phyloP scores from a whole-genome alignment of 1,139 yeast genomes.

The Scheffersomyces titani region DNA sequence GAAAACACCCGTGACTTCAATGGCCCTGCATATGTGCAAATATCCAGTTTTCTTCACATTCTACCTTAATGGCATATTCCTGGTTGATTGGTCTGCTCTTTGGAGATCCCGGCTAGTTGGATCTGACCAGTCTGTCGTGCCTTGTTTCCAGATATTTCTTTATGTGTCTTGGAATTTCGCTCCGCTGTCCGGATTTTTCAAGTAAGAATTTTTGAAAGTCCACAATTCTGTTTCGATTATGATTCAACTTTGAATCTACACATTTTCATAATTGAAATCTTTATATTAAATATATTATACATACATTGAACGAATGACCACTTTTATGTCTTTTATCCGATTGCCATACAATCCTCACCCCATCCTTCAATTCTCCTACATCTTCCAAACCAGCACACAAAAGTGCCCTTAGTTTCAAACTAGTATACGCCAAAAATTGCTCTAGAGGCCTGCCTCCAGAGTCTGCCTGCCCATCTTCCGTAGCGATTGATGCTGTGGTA shows the following conservation, averaged over 20 bases:
- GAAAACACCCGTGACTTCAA: not conserved
- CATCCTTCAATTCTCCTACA: not conserved
- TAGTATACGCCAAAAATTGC: not conserved
- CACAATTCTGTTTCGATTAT: not conserved
- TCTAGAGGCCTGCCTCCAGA: not conserved
- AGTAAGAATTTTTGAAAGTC: not conserved
- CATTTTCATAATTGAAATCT: not conserved
- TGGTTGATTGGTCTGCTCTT: too few species aligned
- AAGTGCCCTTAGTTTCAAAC: not conserved
- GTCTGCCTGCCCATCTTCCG: not conserved
- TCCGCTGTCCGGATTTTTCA: not conserved
- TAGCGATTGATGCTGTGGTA: not conserved
- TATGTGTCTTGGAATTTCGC: not conserved
- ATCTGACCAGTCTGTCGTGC: not conserved
- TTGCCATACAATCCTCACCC: not conserved
- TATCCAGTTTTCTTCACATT: not conserved
- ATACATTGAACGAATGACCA: not conserved
- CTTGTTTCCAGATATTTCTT: not conserved
- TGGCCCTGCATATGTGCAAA: not conserved
- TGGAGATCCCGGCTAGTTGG: too few species aligned
- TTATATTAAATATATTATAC: not conserved
- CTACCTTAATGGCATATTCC: not conserved
- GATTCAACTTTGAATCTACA: not conserved
- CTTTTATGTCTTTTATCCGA: not conserved
- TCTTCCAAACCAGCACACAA: not conserved